Percentiles rank a stretch among this genome's conserved stretches.
phyloP scores from a whole-genome alignment of 179 eudicot species.

The Camellia oleifera region DNA sequence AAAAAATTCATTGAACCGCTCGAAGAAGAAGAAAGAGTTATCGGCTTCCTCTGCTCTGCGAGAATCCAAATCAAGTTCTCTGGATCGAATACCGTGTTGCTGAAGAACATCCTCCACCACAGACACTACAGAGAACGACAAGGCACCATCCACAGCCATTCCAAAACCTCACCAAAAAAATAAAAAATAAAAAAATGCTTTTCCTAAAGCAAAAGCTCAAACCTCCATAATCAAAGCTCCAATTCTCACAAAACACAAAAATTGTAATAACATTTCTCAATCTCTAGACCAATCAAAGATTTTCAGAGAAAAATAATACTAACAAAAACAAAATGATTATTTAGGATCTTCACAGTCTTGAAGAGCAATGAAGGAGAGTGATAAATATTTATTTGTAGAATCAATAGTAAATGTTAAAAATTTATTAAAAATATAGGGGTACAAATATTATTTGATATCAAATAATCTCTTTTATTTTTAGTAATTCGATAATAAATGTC shows the following conservation, averaged over 20 bases:
- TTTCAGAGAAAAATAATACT: not conserved
- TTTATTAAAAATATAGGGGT: no score
- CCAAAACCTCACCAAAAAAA: not conserved
- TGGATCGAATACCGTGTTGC: conserved; percentile 62
- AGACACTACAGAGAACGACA: conserved; percentile 58
- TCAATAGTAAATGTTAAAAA: no score
- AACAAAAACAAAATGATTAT: not conserved
- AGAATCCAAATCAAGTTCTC: conserved; percentile 76
- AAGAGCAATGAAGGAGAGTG: not conserved
- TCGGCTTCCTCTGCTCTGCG: conserved; percentile 93
- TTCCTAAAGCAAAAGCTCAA: conserved; percentile 20
- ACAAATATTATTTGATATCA: no score
- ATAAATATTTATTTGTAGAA: no score
- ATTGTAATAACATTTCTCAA: conserved; percentile 19
- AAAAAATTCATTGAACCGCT: not conserved
- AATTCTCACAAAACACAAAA: not conserved
- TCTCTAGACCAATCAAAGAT: conserved; percentile 20
- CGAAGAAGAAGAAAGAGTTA: conserved; percentile 16
- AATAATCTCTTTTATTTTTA: no score
- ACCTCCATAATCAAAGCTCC: conserved; percentile 22
- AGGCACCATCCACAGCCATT: conserved; percentile 50
- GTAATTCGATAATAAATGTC: no score
- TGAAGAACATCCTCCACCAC: conserved; percentile 86
- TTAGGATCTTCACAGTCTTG: not conserved
- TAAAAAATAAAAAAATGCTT: not conserved